These are phyloP conservation scores for Globisporangium nagaii DNA, from an alignment of 352 stramenopile species.

Conservation along the genomic window DNA sequence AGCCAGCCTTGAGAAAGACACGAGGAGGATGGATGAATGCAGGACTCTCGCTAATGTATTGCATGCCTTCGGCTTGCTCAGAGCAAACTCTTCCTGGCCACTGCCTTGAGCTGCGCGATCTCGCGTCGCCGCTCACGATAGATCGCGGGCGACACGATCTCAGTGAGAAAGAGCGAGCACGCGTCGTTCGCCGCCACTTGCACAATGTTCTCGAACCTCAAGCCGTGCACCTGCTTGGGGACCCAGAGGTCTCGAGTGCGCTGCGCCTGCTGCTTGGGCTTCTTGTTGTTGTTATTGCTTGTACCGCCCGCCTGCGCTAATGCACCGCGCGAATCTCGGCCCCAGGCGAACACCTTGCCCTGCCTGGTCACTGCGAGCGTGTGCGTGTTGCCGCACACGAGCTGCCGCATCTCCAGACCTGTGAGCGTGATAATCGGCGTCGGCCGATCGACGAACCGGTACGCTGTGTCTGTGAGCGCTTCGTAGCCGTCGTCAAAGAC, in stretches of 20 bases:
- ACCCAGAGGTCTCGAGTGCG: conserved; percentile 28
- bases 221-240: conserved; percentile 30
- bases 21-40: no score
- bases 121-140: conserved; percentile 44
- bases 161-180: conserved; percentile 48
- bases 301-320: conserved; percentile 22
- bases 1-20: neutral
- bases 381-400: conserved; percentile 46
- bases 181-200: conserved; percentile 49
- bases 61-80: no score
- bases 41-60: no score
- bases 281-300: neutral
- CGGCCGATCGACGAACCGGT: conserved; percentile 42
- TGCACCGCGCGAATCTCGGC: conserved; percentile 38
- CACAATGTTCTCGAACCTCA: conserved; percentile 48
- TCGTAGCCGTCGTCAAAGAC: conserved; percentile 65
- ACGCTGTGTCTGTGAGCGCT: conserved; percentile 56
- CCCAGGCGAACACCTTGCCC: conserved; percentile 59
- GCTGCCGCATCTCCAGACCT: conserved; percentile 40
- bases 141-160: conserved; percentile 27
- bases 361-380: conserved; percentile 43
- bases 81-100: conserved; percentile 13
- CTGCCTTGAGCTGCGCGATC: conserved; percentile 36
- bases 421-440: conserved; percentile 35
- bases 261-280: neutral